These are phyloP conservation scores for Jamesozyma rosinii DNA, from an alignment of 805 yeast genomes.

Conservation along the genomic window DNA sequence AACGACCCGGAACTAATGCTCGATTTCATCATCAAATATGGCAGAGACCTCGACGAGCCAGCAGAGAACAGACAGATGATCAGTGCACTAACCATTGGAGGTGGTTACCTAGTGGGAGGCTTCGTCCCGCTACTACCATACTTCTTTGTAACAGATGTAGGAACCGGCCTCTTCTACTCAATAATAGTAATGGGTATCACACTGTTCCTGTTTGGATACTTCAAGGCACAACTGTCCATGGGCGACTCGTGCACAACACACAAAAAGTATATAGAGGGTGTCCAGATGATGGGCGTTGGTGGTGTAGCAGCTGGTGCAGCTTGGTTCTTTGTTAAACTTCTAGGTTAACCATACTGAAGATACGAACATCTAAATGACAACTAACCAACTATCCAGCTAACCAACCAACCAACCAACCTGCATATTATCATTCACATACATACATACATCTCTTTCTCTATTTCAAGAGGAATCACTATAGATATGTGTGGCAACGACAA, in stretches of 20 bases:
- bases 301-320: slow-evolving; percentile 98
- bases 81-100: slow-evolving; percentile 83
- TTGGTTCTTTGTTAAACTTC: slow-evolving; percentile 76
- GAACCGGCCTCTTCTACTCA: slow-evolving; percentile 65
- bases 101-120: slow-evolving; percentile 84
- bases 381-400: too few species aligned
- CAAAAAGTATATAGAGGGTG: slow-evolving; percentile 65
- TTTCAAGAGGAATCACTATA: too few species aligned
- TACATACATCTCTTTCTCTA: too few species aligned
- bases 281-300: slow-evolving; percentile 90
- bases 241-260: slow-evolving; percentile 60
- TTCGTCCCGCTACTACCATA: slow-evolving; percentile 86
- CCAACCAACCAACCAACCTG: too few species aligned
- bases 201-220: slow-evolving; percentile 75
- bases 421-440: too few species aligned
- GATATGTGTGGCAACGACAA: too few species aligned
- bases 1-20: slow-evolving; percentile 68
- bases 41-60: slow-evolving; percentile 91
- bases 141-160: slow-evolving; percentile 70
- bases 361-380: too few species aligned
- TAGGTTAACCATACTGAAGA: slow-evolving; percentile 44
- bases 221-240: slow-evolving; percentile 76
- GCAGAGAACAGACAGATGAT: slow-evolving; percentile 84
- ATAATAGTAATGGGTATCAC: slow-evolving; percentile 78
- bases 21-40: slow-evolving; percentile 78